Conservation (phyloP, 345 rosid genomes). For the Abelmoschus esculentus region DNA sequence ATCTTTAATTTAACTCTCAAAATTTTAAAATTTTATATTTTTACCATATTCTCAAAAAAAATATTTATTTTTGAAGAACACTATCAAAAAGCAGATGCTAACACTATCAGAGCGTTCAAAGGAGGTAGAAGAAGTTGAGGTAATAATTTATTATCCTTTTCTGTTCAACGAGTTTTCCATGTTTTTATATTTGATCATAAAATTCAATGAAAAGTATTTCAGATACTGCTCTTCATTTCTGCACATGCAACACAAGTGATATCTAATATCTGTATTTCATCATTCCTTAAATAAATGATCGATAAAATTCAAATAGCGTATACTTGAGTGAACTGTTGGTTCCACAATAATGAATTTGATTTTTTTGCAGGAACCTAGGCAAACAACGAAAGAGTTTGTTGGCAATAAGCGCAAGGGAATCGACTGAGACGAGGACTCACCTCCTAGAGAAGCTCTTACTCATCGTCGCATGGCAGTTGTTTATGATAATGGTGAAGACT, state of each 20-base stretch:
- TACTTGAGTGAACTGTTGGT: neutral
- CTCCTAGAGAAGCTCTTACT: slow-evolving; percentile 58
- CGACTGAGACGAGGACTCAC: slow-evolving; percentile 86
- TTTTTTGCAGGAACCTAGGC: slow-evolving; percentile 53
- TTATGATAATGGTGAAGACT: slow-evolving; percentile 84
- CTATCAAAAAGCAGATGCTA: slow-evolving; percentile 40
- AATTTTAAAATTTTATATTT: too few relatives aligned
- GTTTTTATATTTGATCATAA: too few relatives aligned
- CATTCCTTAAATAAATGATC: neutral
- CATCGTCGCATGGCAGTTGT: slow-evolving; percentile 83
- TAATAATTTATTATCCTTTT: too few relatives aligned
- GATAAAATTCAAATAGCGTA: neutral
- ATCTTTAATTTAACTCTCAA: too few relatives aligned
- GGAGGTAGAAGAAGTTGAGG: slow-evolving; percentile 55
- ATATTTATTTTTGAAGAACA: too few relatives aligned
- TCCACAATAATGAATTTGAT: too few relatives aligned
- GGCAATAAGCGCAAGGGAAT: slow-evolving; percentile 65
- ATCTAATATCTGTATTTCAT: neutral
- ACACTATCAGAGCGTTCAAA: slow-evolving; percentile 46
- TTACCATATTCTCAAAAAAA: too few relatives aligned
- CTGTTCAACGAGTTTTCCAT: too few relatives aligned
- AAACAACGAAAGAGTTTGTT: slow-evolving; percentile 37
- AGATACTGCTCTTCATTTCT: neutral
- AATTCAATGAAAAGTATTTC: too few relatives aligned
- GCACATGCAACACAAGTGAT: neutral